Evolutionary conservation across 495 filamentous ascomycete species (phyloP).

Genomic region (Thozetella sp.): DNA sequence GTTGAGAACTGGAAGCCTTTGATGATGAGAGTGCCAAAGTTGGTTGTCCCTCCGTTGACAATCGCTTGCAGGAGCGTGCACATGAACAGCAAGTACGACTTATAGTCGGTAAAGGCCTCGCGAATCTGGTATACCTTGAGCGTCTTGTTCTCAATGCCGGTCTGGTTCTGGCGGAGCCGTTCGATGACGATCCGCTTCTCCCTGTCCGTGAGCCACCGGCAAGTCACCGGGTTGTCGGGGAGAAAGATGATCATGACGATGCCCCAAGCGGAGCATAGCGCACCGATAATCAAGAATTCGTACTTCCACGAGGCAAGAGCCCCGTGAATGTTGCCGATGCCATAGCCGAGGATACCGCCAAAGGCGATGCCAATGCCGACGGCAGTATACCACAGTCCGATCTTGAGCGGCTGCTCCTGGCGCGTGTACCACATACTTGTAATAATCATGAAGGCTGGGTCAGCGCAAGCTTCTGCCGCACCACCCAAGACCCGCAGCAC

Average conservation of each 20-base stretch:
- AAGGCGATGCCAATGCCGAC: constrained; percentile 60
- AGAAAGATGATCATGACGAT: constrained; percentile 29
- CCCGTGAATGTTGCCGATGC: constrained; percentile 56
- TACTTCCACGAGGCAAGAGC: constrained; percentile 58
- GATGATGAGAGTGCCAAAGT: constrained; percentile 65
- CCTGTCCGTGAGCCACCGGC: constrained; percentile 40
- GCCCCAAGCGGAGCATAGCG: constrained; percentile 33
- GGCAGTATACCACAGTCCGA: constrained; percentile 62
- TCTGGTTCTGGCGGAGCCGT: constrained; percentile 23
- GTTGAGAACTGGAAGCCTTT: constrained; percentile 59
- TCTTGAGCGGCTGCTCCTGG: constrained; percentile 58
- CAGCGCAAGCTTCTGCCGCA: constrained; percentile 56
- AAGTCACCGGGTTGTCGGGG: constrained; percentile 49
- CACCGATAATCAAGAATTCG: constrained; percentile 43
- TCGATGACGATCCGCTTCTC: constrained; percentile 21
- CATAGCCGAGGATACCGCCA: constrained; percentile 52
- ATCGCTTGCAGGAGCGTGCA: constrained; percentile 51
- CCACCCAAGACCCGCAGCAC: constrained; percentile 56
- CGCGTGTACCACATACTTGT: constrained; percentile 53
- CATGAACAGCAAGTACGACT: constrained; percentile 60
- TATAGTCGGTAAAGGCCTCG: constrained; percentile 59
- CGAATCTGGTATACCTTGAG: constrained; percentile 58
- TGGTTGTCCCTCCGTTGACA: constrained; percentile 57
- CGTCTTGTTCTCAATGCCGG: constrained; percentile 38
- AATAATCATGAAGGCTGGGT: constrained; percentile 41